A percentile compares a stretch with the other conserved stretches of the same genome.
Evolutionary conservation across 108 stramenopile species (phyloP).

Genomic region (Parmales sp.): DNA sequence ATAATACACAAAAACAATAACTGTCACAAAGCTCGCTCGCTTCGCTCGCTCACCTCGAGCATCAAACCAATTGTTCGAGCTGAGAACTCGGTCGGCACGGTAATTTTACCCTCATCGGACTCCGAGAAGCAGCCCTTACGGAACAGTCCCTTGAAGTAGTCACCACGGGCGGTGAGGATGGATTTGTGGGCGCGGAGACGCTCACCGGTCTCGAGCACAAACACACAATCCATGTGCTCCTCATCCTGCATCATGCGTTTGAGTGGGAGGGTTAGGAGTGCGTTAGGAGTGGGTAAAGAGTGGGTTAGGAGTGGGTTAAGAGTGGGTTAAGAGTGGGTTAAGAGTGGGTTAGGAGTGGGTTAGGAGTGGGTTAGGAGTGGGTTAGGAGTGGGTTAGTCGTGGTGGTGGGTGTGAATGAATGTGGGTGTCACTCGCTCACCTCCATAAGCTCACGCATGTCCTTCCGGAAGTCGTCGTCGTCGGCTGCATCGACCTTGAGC

Average conservation of each 20-base stretch:
- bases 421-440: no score
- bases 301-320: no score
- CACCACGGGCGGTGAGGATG: slow-evolving; percentile 85
- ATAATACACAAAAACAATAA: not conserved
- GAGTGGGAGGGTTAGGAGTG: no score
- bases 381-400: no score
- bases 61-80: not conserved
- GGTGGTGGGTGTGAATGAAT: no score
- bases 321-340: no score
- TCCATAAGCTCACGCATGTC: slow-evolving; percentile 75
- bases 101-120: slow-evolving; percentile 14
- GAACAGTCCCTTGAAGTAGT: slow-evolving; percentile 94
- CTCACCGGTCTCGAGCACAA: slow-evolving; percentile 41
- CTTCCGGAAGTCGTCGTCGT: slow-evolving; percentile 74
- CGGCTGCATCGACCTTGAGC: slow-evolving; percentile 64
- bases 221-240: slow-evolving; percentile 75
- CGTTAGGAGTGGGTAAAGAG: no score
- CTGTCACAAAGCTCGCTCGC: not conserved
- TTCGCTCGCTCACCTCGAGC: not conserved
- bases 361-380: no score
- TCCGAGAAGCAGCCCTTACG: slow-evolving; percentile 52
- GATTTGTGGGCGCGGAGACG: slow-evolving; percentile 81
- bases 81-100: not conserved
- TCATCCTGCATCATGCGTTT: no score
- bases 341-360: no score